Conservation (phyloP, 345 rosid species). For the Populus nigra region DNA sequence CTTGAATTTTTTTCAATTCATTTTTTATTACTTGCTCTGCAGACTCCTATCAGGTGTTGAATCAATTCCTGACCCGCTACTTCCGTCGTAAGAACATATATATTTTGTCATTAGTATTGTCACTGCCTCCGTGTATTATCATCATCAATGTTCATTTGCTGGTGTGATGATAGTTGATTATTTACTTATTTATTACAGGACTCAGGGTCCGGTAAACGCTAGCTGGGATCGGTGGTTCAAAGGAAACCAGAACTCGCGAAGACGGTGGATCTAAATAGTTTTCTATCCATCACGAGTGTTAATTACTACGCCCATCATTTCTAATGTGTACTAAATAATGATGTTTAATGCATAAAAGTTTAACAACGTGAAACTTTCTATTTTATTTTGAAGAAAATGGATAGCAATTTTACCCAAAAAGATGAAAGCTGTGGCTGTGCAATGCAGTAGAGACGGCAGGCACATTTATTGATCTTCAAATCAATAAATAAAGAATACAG, state of each 20-base stretch:
- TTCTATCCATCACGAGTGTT: too few species aligned
- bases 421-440: neutral
- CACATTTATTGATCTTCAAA: neutral
- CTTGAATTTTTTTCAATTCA: neutral
- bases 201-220: constrained; percentile 25
- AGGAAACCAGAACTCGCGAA: constrained; percentile 30
- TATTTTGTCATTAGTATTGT: too few species aligned
- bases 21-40: neutral
- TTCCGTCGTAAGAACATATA: constrained; percentile 33
- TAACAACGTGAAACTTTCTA: neutral
- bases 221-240: constrained; percentile 51
- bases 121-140: neutral
- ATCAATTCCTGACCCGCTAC: constrained; percentile 41
- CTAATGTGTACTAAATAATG: neutral
- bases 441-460: neutral
- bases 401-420: neutral
- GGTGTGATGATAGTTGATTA: neutral
- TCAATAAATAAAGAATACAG: too few species aligned
- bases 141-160: neutral
- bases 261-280: constrained; percentile 37
- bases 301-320: neutral
- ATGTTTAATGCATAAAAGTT: neutral
- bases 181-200: constrained; percentile 7
- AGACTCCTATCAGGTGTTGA: constrained; percentile 37
- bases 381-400: neutral